phyloP scores from a whole-genome alignment of 2,329 filamentous ascomycete species.

The Colletotrichum endophyticum region DNA sequence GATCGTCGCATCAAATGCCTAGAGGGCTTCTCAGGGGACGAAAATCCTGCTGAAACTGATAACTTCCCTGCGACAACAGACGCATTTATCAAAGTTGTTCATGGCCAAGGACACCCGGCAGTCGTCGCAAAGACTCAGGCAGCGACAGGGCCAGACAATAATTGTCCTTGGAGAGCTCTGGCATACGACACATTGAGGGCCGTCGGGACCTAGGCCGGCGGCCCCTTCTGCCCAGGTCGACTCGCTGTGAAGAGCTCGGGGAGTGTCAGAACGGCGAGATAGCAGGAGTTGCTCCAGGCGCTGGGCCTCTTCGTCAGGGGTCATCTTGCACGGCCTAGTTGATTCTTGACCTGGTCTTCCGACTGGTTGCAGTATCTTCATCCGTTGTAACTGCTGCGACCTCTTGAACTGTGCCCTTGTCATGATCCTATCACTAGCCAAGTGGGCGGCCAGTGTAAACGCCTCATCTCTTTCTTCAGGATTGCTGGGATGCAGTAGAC shows the following conservation, averaged over 20 bases:
- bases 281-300: conserved; percentile 66
- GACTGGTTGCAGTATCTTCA: conserved; percentile 66
- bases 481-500: conserved; percentile 80
- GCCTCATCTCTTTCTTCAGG: conserved; percentile 83
- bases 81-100: conserved; percentile 97
- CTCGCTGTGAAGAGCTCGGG: conserved; percentile 1
- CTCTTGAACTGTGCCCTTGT: conserved; percentile 81
- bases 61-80: conserved; percentile 90
- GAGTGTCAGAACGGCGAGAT: conserved; percentile 44
- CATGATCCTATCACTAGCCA: conserved; percentile 73
- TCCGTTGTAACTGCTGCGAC: conserved; percentile 71
- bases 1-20: not conserved
- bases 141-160: conserved; percentile 96
- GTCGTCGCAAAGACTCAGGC: conserved; percentile 92
- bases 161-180: conserved; percentile 86
- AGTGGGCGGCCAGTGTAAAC: conserved; percentile 78
- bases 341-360: conserved; percentile 33
- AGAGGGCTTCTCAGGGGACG: conserved; percentile 62
- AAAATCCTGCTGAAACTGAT: conserved; percentile 89
- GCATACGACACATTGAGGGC: conserved; percentile 92
- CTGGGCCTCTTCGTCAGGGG: conserved; percentile 63
- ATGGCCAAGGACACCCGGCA: conserved; percentile 92
- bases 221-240: conserved; percentile 73
- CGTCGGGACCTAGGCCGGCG: conserved; percentile 70
- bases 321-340: conserved; percentile 45